Evolutionary conservation across 306 rosid species (phyloP).

Genomic region (Vicia sativa): DNA sequence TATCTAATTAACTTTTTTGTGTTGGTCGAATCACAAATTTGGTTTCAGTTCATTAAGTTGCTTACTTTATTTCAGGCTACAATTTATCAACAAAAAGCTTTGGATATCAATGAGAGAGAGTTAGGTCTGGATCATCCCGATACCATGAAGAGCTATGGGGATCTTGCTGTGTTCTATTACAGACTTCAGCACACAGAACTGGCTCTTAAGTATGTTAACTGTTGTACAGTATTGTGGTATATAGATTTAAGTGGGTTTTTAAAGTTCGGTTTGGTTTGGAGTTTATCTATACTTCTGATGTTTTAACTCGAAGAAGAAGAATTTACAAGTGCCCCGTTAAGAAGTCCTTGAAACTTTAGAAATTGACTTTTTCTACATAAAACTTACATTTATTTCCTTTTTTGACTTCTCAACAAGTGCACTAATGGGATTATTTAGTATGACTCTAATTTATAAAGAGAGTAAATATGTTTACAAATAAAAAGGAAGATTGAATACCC

Average conservation of each 20-base stretch:
- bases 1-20: neutral
- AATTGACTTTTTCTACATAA: no score
- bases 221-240: constrained; percentile 33
- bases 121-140: constrained; percentile 99
- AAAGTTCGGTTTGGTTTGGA: constrained; percentile 10
- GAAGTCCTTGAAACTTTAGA: no score
- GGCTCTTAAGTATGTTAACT: constrained; percentile 85
- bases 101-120: constrained; percentile 98
- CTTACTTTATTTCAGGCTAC: constrained; percentile 74
- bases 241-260: constrained; percentile 14
- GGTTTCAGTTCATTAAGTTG: constrained; percentile 29
- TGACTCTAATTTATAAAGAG: constrained; percentile 9
- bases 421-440: no score
- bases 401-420: no score
- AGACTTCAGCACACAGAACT: constrained; percentile 98
- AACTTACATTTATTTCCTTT: no score
- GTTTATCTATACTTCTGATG: neutral
- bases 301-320: constrained; percentile 2
- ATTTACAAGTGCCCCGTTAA: neutral
- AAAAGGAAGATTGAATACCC: constrained; percentile 7
- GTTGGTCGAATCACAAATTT: constrained; percentile 27
- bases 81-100: constrained; percentile 94
- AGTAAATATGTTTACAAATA: constrained; percentile 26
- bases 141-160: constrained; percentile 99
- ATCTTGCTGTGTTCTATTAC: constrained; percentile 98